These are phyloP conservation scores for Nissolia schottii DNA, from an alignment of 306 rosid genomes.

Conservation along the genomic window DNA sequence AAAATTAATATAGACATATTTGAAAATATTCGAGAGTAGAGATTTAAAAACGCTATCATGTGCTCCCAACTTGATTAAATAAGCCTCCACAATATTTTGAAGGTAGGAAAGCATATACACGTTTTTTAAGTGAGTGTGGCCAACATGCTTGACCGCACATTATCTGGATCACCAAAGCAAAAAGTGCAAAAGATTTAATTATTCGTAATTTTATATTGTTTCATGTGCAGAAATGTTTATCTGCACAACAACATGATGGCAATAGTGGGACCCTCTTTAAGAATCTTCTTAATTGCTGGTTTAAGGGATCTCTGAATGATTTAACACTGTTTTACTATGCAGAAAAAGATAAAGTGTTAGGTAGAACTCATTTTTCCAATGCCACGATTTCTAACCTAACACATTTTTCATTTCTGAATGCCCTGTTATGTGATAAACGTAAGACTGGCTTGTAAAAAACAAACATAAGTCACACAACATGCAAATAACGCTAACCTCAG, in stretches of 20 bases:
- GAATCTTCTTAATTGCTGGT: background rate
- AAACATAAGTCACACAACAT: background rate
- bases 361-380: constrained; percentile 38
- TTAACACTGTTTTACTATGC: background rate
- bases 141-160: background rate
- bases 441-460: constrained; percentile 8
- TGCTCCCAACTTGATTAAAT: background rate
- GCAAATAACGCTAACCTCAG: background rate
- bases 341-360: constrained; percentile 24
- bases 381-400: constrained; percentile 16
- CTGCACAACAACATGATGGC: background rate
- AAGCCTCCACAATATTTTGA: background rate
- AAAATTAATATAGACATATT: too few species aligned
- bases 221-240: background rate
- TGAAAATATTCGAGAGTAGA: too few species aligned
- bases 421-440: constrained; percentile 9
- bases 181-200: background rate
- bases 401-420: background rate
- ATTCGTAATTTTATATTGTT: too few species aligned
- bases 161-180: background rate
- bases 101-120: background rate
- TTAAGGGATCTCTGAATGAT: background rate
- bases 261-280: background rate
- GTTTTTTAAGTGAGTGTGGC: background rate
- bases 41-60: too few species aligned